These are phyloP conservation scores for Phlebiopsis gigantea DNA, from an alignment of 768 basidiomycete genomes.

Conservation along the genomic window DNA sequence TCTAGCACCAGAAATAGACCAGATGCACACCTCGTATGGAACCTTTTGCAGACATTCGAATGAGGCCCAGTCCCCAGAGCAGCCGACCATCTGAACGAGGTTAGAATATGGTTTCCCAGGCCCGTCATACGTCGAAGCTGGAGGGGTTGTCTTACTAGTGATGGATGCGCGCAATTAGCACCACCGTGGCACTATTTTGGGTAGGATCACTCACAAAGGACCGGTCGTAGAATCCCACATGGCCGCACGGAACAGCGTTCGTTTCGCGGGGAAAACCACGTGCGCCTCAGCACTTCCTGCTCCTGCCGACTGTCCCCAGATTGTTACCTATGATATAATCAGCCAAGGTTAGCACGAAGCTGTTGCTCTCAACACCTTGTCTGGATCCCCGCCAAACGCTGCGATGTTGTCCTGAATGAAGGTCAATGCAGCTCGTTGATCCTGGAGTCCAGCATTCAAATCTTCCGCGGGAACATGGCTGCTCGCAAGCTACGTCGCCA, in stretches of 20 bases:
- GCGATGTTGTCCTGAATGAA: constrained; percentile 65
- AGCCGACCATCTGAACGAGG: constrained; percentile 6
- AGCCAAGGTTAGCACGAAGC: background rate
- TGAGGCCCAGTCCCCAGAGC: constrained; percentile 1
- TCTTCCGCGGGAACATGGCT: constrained; percentile 39
- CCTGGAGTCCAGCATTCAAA: constrained; percentile 35
- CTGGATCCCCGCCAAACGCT: constrained; percentile 39
- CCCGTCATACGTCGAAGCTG: constrained; percentile 11
- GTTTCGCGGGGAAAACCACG: constrained; percentile 35
- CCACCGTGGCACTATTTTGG: too few species aligned
- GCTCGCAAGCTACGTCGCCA: constrained; percentile 39
- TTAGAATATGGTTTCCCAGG: constrained; percentile 7
- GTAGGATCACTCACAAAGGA: constrained; percentile 38
- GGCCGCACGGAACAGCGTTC: constrained; percentile 42
- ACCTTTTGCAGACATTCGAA: constrained; percentile 10
- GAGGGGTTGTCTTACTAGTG: constrained; percentile 39
- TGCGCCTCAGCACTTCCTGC: constrained; percentile 45
- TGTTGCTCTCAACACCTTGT: constrained; percentile 27
- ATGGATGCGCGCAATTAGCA: background rate
- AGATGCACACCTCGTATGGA: constrained; percentile 27
- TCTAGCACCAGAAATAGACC: background rate
- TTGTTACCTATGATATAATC: background rate
- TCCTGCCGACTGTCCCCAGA: constrained; percentile 38
- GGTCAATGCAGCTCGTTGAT: constrained; percentile 53
- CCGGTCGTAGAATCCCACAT: constrained; percentile 49